Base-by-base conservation (phyloP, 371 early-diverging fungal species). In the Syncephalis plumigaleata region DNA sequence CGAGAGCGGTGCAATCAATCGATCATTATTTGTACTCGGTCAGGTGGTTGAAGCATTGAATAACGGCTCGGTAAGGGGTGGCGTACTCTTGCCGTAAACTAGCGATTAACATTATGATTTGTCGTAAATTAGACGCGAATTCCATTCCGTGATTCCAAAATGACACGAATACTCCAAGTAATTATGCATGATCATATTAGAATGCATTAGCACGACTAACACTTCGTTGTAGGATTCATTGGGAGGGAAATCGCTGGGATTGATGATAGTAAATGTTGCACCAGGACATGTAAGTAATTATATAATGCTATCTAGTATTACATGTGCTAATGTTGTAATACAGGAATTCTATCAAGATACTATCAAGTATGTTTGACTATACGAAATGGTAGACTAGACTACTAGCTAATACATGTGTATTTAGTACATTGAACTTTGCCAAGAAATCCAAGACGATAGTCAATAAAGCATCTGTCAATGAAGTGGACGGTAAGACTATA, bases 111-210 rank as follows among this genome's bases (percentile, higher is more conserved):
- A n/a, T 47, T 26, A 51, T 18, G 3, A 36, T 25, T 31, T 44
- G n/a, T 21, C 36, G 13, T 8, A 3, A 31, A 31, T 31, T 31
- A 64, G 61, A 21, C 52, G 11, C 59, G 81, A 1, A 67, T 84
- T 9, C 83, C 83, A 16, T 83, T 73, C 62, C 59, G 83, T 21
- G 83, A 84, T 54, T 78, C 79, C 9, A 82, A 82, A 55, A 71
- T 84, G 67, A 84, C 84, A 17, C 60, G 81, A 9, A 65, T 81
- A 5, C 57, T 84, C 27, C 77, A 81, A 57, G 64, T 60, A 52
- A 17, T 26, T 25, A 15, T 8, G 3, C 27, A 2, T 5, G 13
- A 2, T 1, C 31, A 15, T 37, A 44, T 25, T 17, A 3, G 13
- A 43, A 37, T n/a, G n/a, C n/a, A n/a, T n/a, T n/a, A n/a, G n/a